Conservation (phyloP, 139 green algal genomes). For the Micractinium conductrix region DNA sequence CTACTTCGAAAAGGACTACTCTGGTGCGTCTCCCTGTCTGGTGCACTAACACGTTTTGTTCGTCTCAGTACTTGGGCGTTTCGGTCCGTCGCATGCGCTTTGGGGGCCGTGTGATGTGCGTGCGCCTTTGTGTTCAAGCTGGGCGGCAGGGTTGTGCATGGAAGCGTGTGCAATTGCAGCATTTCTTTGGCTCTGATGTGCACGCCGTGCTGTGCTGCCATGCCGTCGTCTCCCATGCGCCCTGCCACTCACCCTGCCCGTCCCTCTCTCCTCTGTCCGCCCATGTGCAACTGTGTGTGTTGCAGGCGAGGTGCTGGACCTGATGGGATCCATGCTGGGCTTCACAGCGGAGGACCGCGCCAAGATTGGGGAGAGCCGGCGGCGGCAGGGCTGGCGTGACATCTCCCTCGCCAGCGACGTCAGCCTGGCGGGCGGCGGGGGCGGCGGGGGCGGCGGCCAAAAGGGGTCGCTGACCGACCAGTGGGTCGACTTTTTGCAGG, state of each 20-base stretch:
- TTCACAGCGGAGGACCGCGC: constrained; percentile 39
- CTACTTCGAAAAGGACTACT: constrained; percentile 40
- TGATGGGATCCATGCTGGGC: constrained; percentile 43
- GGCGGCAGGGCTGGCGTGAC: neutral
- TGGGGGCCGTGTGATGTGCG: no score
- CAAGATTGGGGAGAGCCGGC: constrained; percentile 27
- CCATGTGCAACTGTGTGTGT: no score
- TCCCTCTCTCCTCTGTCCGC: neutral
- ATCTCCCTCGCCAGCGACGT: constrained; percentile 21
- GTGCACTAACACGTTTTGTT: no score
- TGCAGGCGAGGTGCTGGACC: constrained; percentile 38
- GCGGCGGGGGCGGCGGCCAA: neutral
- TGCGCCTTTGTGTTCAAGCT: no score
- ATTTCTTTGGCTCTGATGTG: no score
- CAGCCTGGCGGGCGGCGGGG: neutral
- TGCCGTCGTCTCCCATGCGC: no score
- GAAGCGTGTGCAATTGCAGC: no score
- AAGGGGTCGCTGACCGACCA: constrained; percentile 30
- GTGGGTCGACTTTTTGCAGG: constrained; percentile 48
- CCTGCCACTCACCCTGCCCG: neutral
- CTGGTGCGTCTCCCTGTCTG: neutral
- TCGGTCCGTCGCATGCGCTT: no score
- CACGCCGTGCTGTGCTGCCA: no score
- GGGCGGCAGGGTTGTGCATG: no score
- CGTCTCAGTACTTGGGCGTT: no score